Evolutionary conservation across 2,329 filamentous ascomycete species (phyloP), one percentile per base, ranked within the genome.

Genomic region (Fusarium concolor): DNA sequence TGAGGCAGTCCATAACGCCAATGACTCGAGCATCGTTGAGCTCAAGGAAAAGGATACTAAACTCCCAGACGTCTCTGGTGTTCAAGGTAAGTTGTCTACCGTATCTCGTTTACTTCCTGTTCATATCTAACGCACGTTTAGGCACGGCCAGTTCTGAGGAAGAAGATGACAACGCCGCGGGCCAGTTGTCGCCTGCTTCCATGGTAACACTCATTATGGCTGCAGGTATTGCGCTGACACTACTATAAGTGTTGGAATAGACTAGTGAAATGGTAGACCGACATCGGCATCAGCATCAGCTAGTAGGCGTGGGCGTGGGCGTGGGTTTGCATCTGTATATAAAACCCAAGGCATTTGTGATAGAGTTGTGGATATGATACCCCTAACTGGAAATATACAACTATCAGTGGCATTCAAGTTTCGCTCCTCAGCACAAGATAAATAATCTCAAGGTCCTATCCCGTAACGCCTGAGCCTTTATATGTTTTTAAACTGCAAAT

Each of bases 1-100:
- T 14, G 85, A 85, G 77, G 80, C 86, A 47, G 86, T 85, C 66
- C 73, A 85, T 53, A 83, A 85, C 72, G 77, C 78, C 62, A 81
- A 79, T 29, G 72, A 76, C 22, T 80, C 77, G 45, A 79, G 81
- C 59, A 71, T 88, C 20, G 72, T 86, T 38, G 82, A 84, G 71
- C 80, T 88, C 62, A 74, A 74, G 24, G 75, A 73, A 14, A 70
- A 71, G 46, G 76, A 76, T 45, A 78, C 75, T 12, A 73, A 76
- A 7, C 75, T 87, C 17, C 83, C 85, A 7, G 74, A 74, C 12
- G 76, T 80, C 22, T 81, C 76, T 24, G 85, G 85, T 54, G 82
- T 85, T 54, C 73, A 74, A 37, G 77, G 79, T 75, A 71, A 70
- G 75, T 68, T 42, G 18, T 20, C 38, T 14, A 43, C 22, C 18